Base-by-base conservation (phyloP, 352 stramenopile species). In the Lagenidium giganteum region DNA sequence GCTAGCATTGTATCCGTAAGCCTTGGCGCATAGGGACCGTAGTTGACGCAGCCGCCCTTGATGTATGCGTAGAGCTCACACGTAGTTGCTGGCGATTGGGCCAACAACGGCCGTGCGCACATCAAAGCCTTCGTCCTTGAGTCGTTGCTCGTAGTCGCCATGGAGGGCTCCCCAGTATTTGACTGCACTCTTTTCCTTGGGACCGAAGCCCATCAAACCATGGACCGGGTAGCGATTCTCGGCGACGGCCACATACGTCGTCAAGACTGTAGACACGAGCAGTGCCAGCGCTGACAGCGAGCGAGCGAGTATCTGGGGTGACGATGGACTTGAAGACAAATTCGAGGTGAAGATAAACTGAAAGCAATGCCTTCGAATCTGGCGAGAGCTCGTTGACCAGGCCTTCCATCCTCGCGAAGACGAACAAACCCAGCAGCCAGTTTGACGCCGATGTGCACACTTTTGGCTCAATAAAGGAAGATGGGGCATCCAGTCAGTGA, bases 1-100 rank as follows among this genome's bases (percentile, higher is more conserved):
- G 12, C 43, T 66, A 17, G 26, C 35, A 5, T 48, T 59, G 48
- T 78, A 63, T 33, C 39, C 36, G 41, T 71, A 45, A 8, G 26
- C 27, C 5, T 46, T 35, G 8, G 57, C 43, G 61, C 62, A 32
- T 61, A 54, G 5, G 29, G 31, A 24, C 66, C 66, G 42, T 78
- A 78, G 58, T 71, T 43, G 24, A 74, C 64, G 3, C 38, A 53
- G 29, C 55, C 58, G 30, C 66, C 66, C 36, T 72, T 72, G 45
- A 79, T 71, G 36, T 68, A 57, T 28, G 67, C 67, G 55, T 65
- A 79, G 2, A 79, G 43, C 46, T 79, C 67, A 32, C 63, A 78
- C n/a, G 63, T 61, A 77, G 49, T 73, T 68, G 25, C 54, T 68
- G 16, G 54, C 54, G 32, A 77, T 45, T 11, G 61, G 61, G 16